Evolutionary conservation across 768 basidiomycete genomes (phyloP), one percentile per base, ranked within the genome.

Genomic region (Podaxis carcinomalis): DNA sequence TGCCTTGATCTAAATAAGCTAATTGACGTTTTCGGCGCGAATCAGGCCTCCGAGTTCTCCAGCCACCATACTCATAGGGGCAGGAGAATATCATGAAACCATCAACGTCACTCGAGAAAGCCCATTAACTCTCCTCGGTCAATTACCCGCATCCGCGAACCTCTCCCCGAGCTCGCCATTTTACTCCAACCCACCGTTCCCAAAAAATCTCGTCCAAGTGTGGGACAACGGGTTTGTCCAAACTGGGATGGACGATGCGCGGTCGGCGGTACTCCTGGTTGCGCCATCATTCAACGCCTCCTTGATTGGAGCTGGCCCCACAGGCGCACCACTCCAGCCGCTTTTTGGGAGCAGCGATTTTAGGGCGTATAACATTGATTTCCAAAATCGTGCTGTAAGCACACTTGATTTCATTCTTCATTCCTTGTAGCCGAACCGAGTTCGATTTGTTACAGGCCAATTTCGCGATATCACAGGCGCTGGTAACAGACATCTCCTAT

Each of bases 311-410:
- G 79, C 83, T 1, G 86, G 86, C 1, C 78, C 84, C 1, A 81
- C 78, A 5, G 85, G 85, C 1, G 85, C 84, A 0, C 84, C 80
- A 16, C 69, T 76, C 1, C 78, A 84, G 63, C 75, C 77, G 3
- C 67, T 74, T 10, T 84, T 83, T 56, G 87, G 87, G 0, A 84
- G 74, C 61, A 62, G 68, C 23, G 80, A 89, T 65, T 88, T 88
- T 72, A 85, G 75, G 64, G 82, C 79, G 7, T 87, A 88, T 63
- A 88, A 88, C 64, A 82, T 89, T 62, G 80, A 88, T 67, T 84
- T 87, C 59, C 77, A 85, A 57, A 89, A 88, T 63, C 75, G 81
- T 62, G 86, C 86, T n/a, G 86, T 87, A 63, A 59, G 82, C 70
- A 23, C 11, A 19, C 47, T 23, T 11, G 25, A 25, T 23, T 23